A percentile compares a stretch with the other conserved stretches of the same genome.
Evolutionary conservation across 2,329 filamentous ascomycete genomes (phyloP).

Genomic region (Diaporthe sp.): DNA sequence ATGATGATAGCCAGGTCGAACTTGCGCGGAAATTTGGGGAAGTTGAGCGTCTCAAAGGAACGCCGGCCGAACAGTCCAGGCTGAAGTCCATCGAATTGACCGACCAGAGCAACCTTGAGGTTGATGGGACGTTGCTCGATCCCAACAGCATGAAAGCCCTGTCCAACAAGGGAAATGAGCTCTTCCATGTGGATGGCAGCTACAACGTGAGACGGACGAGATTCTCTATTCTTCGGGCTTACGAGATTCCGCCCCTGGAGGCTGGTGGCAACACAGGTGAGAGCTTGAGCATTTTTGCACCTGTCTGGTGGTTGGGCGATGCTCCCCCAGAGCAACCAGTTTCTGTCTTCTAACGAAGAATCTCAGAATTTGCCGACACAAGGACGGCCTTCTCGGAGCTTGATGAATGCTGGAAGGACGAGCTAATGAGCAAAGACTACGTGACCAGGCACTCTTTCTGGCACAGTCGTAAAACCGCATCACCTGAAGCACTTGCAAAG

Average conservation of each 20-base stretch:
- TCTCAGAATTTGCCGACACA: conserved; percentile 30
- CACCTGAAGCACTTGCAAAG: conserved; percentile 50
- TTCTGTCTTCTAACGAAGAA: not conserved
- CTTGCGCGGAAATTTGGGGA: conserved; percentile 32
- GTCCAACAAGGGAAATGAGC: conserved; percentile 30
- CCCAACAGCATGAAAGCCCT: conserved; percentile 5
- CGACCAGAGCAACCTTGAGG: conserved; percentile 35
- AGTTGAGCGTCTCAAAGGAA: conserved; percentile 28
- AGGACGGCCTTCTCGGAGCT: conserved; percentile 37
- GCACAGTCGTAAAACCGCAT: conserved; percentile 50
- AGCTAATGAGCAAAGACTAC: conserved; percentile 22
- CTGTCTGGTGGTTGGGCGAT: no score
- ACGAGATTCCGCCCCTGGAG: conserved; percentile 29
- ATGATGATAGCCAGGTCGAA: conserved; percentile 29
- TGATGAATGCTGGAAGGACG: not conserved
- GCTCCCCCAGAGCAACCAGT: not conserved
- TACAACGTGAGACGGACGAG: conserved; percentile 32
- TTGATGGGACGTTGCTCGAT: conserved; percentile 24
- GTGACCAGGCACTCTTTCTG: conserved; percentile 48
- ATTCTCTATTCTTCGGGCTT: conserved; percentile 33
- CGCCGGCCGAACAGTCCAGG: conserved; percentile 2
- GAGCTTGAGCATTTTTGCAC: not conserved
- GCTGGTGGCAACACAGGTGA: conserved; percentile 31
- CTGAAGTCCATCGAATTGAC: conserved; percentile 29
- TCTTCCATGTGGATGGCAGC: conserved; percentile 33